phyloP scores from a whole-genome alignment of 495 filamentous ascomycete genomes.

The Astrocystis sublimbata region DNA sequence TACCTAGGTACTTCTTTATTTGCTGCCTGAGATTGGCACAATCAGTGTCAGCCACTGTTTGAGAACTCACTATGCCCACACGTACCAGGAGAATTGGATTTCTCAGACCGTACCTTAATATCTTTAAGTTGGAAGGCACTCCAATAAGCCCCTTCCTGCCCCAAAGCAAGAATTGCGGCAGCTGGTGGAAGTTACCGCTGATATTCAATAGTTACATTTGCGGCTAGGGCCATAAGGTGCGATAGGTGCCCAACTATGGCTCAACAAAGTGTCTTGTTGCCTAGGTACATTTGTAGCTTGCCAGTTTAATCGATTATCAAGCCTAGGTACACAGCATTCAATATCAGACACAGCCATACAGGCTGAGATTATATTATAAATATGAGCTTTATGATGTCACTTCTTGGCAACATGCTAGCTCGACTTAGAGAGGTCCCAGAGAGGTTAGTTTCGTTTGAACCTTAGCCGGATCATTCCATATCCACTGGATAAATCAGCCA shows the following conservation, averaged over 20 bases:
- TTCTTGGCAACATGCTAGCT: background rate
- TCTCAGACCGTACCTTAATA: background rate
- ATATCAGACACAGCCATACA: background rate
- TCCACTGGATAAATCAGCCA: slow-evolving; percentile 1
- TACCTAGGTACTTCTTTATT: no score
- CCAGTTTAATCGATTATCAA: background rate
- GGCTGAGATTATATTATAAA: background rate
- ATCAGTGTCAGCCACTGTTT: no score
- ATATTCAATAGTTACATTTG: background rate
- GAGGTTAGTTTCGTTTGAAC: background rate
- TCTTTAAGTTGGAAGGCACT: background rate
- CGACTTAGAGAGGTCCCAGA: slow-evolving; percentile 1
- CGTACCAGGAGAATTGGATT: background rate
- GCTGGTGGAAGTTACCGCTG: background rate
- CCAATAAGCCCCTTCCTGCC: no score
- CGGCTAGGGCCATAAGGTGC: no score
- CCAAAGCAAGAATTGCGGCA: background rate
- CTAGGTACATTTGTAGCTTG: background rate
- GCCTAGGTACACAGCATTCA: no score
- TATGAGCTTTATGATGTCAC: slow-evolving; percentile 14
- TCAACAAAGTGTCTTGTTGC: no score
- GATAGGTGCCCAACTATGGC: no score
- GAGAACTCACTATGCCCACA: no score
- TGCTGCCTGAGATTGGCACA: no score
- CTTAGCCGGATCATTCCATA: slow-evolving; percentile 19